These are phyloP conservation scores for Voacanga thouarsii DNA, from an alignment of 257 asterid genomes.

Conservation along the genomic window DNA sequence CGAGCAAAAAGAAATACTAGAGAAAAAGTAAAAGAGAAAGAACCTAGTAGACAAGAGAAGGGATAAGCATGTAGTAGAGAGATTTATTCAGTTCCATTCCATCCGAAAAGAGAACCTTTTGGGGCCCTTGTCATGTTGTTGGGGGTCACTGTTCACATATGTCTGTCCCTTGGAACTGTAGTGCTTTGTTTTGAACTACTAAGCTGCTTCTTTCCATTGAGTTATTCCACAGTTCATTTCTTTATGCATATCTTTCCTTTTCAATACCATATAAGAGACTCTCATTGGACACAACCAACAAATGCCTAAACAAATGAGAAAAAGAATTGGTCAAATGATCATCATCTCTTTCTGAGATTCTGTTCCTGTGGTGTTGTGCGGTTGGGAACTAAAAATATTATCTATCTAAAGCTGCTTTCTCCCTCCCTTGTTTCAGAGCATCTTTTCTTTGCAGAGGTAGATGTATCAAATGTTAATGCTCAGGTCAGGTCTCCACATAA, in stretches of 20 bases:
- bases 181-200: conserved; percentile 29
- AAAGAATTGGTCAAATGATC: conserved; percentile 37
- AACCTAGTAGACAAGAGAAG: conserved; percentile 12
- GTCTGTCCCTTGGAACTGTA: conserved; percentile 17
- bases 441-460: conserved; percentile 57
- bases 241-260: conserved; percentile 27
- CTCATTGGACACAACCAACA: conserved; percentile 39
- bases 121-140: conserved; percentile 37
- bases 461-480: conserved; percentile 20
- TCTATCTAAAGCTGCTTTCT: conserved; percentile 51
- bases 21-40: background rate
- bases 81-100: conserved; percentile 16
- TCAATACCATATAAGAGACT: conserved; percentile 17
- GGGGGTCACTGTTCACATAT: conserved; percentile 28
- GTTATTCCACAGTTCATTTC: conserved; percentile 24
- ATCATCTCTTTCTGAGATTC: conserved; percentile 81
- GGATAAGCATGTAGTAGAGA: conserved; percentile 28
- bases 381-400: conserved; percentile 51
- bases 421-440: conserved; percentile 52
- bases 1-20: background rate
- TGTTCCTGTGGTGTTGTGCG: conserved; percentile 68
- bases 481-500: conserved; percentile 38
- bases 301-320: conserved; percentile 12
- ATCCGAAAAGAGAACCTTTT: conserved; percentile 24
- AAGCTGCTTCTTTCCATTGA: conserved; percentile 13